Percentiles rank a stretch among this genome's conserved stretches.
These are phyloP conservation scores for Plasmodium cynomolgi DNA, from an alignment of 169 alveolate species.

Conservation along the genomic window DNA sequence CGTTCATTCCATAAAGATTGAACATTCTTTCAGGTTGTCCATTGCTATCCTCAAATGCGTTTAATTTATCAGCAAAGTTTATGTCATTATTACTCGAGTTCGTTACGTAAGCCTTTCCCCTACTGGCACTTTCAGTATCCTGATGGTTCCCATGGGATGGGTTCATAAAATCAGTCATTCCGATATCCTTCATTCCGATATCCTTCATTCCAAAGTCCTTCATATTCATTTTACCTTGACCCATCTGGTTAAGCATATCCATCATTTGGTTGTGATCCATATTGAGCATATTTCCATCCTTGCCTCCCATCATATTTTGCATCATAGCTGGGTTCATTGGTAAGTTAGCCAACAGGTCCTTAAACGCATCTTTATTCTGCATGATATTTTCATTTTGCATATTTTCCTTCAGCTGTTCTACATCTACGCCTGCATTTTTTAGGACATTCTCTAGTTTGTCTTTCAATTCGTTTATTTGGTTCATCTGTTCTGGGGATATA, in stretches of 20 bases:
- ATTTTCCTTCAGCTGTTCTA: slow-evolving; percentile 27
- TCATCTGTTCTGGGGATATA: neutral
- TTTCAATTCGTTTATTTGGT: slow-evolving; percentile 12
- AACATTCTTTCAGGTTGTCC: neutral
- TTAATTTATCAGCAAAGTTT: slow-evolving; percentile 6
- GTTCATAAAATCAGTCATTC: neutral
- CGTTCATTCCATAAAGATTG: neutral
- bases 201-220: neutral
- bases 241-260: neutral
- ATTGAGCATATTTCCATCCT: slow-evolving; percentile 5
- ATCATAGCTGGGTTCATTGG: slow-evolving; percentile 8
- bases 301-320: neutral
- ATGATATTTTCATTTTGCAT: slow-evolving; percentile 12
- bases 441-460: slow-evolving; percentile 16
- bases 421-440: slow-evolving; percentile 32
- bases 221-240: neutral
- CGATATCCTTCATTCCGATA: neutral
- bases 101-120: neutral
- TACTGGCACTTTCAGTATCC: neutral
- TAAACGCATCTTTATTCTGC: slow-evolving; percentile 11
- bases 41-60: neutral
- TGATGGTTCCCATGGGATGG: neutral
- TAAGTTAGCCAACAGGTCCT: neutral
- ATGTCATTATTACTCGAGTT: slow-evolving; percentile 1
- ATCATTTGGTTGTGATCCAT: slow-evolving; percentile 9